A percentile compares a stretch with the other conserved stretches of the same genome.
Conservation (phyloP, 257 asterid genomes). For the Solanum dulcamara region DNA sequence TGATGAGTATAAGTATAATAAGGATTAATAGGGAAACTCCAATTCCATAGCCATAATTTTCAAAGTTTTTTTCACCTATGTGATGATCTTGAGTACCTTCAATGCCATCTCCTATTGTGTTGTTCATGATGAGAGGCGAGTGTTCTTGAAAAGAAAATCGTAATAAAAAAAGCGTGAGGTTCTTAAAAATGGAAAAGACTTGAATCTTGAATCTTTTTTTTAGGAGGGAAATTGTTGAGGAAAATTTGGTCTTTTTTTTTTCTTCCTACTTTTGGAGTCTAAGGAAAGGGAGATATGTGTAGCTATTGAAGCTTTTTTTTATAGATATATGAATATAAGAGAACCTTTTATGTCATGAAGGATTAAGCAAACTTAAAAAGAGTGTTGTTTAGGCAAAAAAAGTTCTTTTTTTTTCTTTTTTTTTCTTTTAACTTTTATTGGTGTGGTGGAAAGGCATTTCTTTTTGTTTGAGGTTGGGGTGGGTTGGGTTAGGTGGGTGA, state of each 20-base stretch:
- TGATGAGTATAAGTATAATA: slow-evolving; percentile 16
- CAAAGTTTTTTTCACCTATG: background rate
- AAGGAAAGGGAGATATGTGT: background rate
- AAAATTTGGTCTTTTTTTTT: background rate
- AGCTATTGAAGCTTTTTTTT: background rate
- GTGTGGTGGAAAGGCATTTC: background rate
- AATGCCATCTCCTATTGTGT: background rate
- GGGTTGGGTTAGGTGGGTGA: background rate
- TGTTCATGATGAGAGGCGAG: background rate
- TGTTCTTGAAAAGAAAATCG: background rate
- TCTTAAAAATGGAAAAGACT: background rate
- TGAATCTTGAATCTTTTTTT: background rate
- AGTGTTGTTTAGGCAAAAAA: slow-evolving; percentile 1
- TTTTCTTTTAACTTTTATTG: background rate
- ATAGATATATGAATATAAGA: background rate
- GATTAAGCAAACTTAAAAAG: background rate
- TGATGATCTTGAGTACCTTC: background rate
- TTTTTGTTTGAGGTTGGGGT: background rate
- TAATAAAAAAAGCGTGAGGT: background rate
- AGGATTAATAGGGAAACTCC: slow-evolving; percentile 18
- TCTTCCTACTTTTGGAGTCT: background rate
- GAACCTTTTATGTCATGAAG: background rate
- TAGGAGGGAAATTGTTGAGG: background rate
- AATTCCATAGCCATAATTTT: slow-evolving; percentile 26
- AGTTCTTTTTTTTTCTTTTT: background rate